A percentile compares a stretch with the other conserved stretches of the same genome.
phyloP scores from a whole-genome alignment of 805 yeast species.

The Helenozyma rhizophorensis region DNA sequence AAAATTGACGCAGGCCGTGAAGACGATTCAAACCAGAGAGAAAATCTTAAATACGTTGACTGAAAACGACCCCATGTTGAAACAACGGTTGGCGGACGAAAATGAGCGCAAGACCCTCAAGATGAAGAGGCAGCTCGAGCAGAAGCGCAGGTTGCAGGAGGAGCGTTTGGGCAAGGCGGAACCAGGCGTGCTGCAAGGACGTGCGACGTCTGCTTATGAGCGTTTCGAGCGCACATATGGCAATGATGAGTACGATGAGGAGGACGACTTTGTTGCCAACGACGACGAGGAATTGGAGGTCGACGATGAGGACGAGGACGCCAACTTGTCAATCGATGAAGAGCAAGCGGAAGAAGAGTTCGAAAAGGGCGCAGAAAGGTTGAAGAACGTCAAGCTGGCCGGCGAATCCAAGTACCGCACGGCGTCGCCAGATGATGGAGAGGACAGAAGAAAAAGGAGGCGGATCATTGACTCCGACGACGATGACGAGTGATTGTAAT shows the following conservation, averaged over 20 bases:
- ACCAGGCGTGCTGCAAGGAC: slow-evolving; percentile 22
- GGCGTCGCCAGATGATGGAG: slow-evolving; percentile 29
- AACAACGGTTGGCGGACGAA: slow-evolving; percentile 63
- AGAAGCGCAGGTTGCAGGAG: slow-evolving; percentile 52
- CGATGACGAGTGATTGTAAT: slow-evolving; percentile 47
- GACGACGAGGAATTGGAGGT: slow-evolving; percentile 38
- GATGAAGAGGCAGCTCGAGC: slow-evolving; percentile 63
- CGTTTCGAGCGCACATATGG: slow-evolving; percentile 35
- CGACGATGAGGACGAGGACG: slow-evolving; percentile 30
- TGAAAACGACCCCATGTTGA: slow-evolving; percentile 64
- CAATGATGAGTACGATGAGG: slow-evolving; percentile 34
- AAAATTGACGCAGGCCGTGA: slow-evolving; percentile 68
- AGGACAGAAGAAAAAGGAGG: slow-evolving; percentile 38
- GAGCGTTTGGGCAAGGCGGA: slow-evolving; percentile 53
- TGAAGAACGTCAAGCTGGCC: slow-evolving; percentile 49
- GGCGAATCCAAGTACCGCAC: slow-evolving; percentile 49
- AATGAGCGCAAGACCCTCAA: slow-evolving; percentile 54
- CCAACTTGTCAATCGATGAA: slow-evolving; percentile 41
- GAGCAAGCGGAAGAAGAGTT: slow-evolving; percentile 47
- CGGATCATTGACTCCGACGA: slow-evolving; percentile 48
- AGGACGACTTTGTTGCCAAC: slow-evolving; percentile 42
- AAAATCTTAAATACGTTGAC: slow-evolving; percentile 51
- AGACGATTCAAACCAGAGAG: slow-evolving; percentile 43
- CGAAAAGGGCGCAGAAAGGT: slow-evolving; percentile 55
- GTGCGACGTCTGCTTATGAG: slow-evolving; percentile 31